Conservation (phyloP, 805 yeast genomes). For the Saturnispora halmiae region DNA sequence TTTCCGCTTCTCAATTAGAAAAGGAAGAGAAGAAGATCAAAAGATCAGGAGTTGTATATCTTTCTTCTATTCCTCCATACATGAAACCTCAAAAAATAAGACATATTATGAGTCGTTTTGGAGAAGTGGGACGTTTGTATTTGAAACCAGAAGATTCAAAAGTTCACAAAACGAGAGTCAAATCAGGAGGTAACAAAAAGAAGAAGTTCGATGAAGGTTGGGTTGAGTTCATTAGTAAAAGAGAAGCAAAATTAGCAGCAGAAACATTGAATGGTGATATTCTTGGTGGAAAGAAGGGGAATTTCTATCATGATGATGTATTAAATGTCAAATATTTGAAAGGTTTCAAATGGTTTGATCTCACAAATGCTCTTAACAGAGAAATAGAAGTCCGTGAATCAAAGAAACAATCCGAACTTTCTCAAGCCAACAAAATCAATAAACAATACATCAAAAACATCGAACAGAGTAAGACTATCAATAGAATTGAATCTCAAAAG, state of each 20-base stretch:
- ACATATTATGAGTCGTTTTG: conserved; percentile 72
- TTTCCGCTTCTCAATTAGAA: conserved; percentile 47
- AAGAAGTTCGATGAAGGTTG: conserved; percentile 88
- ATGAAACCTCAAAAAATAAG: conserved; percentile 92
- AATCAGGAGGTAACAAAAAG: conserved; percentile 88
- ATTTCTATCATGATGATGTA: conserved; percentile 88
- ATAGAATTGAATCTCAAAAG: conserved; percentile 50
- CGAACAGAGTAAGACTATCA: conserved; percentile 75
- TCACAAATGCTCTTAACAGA: conserved; percentile 85
- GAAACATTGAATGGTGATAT: conserved; percentile 78
- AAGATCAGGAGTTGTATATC: conserved; percentile 85
- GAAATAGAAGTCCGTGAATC: conserved; percentile 86
- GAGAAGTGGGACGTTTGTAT: conserved; percentile 78
- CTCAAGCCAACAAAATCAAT: conserved; percentile 82
- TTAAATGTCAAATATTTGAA: conserved; percentile 83
- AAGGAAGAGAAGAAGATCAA: conserved; percentile 47
- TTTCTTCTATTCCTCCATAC: conserved; percentile 88
- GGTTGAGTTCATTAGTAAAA: conserved; percentile 82
- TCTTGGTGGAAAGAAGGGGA: conserved; percentile 86
- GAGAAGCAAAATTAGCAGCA: conserved; percentile 84
- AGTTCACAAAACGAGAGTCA: conserved; percentile 56
- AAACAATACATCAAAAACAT: conserved; percentile 76
- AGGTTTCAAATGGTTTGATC: conserved; percentile 90
- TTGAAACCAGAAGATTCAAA: conserved; percentile 76
- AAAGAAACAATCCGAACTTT: conserved; percentile 76